Evolutionary conservation across 1,284 basidiomycete species (phyloP).

Genomic region (Mixia osmundae): DNA sequence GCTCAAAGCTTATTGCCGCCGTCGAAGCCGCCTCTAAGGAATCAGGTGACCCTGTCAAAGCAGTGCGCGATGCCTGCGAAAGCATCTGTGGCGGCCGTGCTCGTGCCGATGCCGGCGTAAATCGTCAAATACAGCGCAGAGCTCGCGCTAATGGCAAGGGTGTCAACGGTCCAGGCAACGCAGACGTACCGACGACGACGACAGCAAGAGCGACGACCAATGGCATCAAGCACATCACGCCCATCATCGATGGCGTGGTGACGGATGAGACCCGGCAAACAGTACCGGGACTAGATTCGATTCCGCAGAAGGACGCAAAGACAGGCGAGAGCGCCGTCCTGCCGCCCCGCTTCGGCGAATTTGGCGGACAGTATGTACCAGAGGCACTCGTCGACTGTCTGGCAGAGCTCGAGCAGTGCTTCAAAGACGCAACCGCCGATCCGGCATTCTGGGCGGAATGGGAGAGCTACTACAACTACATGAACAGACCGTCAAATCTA

Average conservation of each 20-base stretch:
- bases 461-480: conserved; percentile 67
- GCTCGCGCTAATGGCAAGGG: conserved; percentile 8
- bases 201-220: conserved; percentile 3
- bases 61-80: conserved; percentile 5
- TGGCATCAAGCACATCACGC: conserved; percentile 4
- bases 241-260: conserved; percentile 5
- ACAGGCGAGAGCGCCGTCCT: conserved; percentile 21
- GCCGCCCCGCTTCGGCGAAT: conserved; percentile 73
- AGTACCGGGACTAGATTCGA: conserved; percentile 5
- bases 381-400: conserved; percentile 82
- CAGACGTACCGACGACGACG: conserved; percentile 3
- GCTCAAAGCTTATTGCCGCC: conserved; percentile 66
- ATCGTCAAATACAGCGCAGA: conserved; percentile 6
- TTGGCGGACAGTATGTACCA: conserved; percentile 92
- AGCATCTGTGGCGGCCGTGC: conserved; percentile 8
- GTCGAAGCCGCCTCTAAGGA: no score
- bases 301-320: conserved; percentile 3
- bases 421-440: conserved; percentile 62
- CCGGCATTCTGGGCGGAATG: conserved; percentile 87
- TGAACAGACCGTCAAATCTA: conserved; percentile 46
- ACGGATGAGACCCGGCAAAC: conserved; percentile 9
- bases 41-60: conserved; percentile 52
- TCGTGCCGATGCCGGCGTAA: background rate
- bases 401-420: conserved; percentile 70
- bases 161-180: conserved; percentile 10